A percentile compares a stretch with the other conserved stretches of the same genome.
These are phyloP conservation scores for Huntiella abstrusa DNA, from an alignment of 2,329 filamentous ascomycete genomes.

Conservation along the genomic window DNA sequence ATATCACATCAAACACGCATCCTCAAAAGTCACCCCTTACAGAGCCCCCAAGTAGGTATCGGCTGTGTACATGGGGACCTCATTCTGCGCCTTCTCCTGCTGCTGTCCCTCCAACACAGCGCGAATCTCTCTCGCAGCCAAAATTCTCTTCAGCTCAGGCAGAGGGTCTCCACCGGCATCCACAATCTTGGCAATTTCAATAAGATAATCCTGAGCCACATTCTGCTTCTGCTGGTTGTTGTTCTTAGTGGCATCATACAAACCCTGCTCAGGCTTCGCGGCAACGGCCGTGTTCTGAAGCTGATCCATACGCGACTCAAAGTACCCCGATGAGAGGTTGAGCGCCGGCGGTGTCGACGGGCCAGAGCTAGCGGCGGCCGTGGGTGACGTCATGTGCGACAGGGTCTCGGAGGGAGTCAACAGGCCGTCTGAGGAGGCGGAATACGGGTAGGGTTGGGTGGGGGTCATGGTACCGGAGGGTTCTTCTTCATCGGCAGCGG, in stretches of 20 bases:
- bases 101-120: background rate
- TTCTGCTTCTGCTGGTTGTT: slow-evolving; percentile 18
- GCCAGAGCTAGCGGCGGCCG: slow-evolving; percentile 22
- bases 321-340: slow-evolving; percentile 39
- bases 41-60: background rate
- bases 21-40: background rate
- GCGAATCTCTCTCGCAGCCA: slow-evolving; percentile 19
- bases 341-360: slow-evolving; percentile 27
- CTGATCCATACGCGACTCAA: slow-evolving; percentile 45
- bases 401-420: slow-evolving; percentile 15
- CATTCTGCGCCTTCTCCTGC: slow-evolving; percentile 11
- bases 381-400: slow-evolving; percentile 15
- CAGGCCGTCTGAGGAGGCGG: slow-evolving; percentile 1
- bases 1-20: background rate
- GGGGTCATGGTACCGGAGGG: slow-evolving; percentile 3
- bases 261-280: slow-evolving; percentile 5
- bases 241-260: background rate
- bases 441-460: background rate
- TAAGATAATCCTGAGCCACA: slow-evolving; percentile 32
- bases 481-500: background rate
- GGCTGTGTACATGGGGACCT: slow-evolving; percentile 4
- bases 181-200: slow-evolving; percentile 35
- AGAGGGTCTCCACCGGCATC: slow-evolving; percentile 48
- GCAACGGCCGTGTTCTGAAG: slow-evolving; percentile 28
- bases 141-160: slow-evolving; percentile 47